phyloP scores from a whole-genome alignment of 495 filamentous ascomycete genomes.

The Aspergillus ostianus region DNA sequence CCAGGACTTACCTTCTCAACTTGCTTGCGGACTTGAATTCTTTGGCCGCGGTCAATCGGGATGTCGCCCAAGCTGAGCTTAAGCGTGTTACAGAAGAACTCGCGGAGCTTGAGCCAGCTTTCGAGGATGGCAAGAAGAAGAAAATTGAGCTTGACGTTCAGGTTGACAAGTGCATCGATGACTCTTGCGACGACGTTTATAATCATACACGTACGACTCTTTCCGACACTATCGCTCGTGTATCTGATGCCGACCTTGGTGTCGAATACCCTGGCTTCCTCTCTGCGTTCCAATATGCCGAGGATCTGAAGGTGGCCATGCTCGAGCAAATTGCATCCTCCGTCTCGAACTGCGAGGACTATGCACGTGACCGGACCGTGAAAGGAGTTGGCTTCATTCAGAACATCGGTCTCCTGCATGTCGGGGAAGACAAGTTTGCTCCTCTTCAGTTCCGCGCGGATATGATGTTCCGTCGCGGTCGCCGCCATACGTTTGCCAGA shows the following conservation, averaged over 20 bases:
- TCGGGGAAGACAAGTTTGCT: constrained; percentile 75
- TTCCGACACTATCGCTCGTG: constrained; percentile 64
- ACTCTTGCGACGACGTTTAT: constrained; percentile 81
- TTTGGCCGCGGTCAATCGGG: constrained; percentile 81
- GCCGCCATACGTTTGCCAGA: constrained; percentile 73
- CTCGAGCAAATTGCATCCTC: constrained; percentile 77
- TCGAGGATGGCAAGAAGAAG: constrained; percentile 79
- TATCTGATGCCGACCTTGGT: constrained; percentile 74
- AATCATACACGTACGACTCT: constrained; percentile 73
- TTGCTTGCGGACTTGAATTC: constrained; percentile 80
- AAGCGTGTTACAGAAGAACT: constrained; percentile 80
- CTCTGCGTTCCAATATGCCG: constrained; percentile 85
- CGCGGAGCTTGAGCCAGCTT: constrained; percentile 76
- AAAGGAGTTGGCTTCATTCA: constrained; percentile 85
- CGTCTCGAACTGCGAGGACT: constrained; percentile 77
- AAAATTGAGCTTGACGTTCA: constrained; percentile 78
- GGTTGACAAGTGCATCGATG: constrained; percentile 78
- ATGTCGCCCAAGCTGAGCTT: constrained; percentile 81
- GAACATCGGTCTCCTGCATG: constrained; percentile 80
- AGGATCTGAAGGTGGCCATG: constrained; percentile 90
- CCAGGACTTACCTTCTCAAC: constrained; percentile 94
- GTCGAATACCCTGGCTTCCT: constrained; percentile 85
- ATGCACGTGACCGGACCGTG: constrained; percentile 75
- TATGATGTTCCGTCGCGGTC: constrained; percentile 80
- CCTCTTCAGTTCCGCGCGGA: constrained; percentile 84